Conservation (phyloP, 2,329 filamentous ascomycete genomes). For the Colletotrichum salicis region DNA sequence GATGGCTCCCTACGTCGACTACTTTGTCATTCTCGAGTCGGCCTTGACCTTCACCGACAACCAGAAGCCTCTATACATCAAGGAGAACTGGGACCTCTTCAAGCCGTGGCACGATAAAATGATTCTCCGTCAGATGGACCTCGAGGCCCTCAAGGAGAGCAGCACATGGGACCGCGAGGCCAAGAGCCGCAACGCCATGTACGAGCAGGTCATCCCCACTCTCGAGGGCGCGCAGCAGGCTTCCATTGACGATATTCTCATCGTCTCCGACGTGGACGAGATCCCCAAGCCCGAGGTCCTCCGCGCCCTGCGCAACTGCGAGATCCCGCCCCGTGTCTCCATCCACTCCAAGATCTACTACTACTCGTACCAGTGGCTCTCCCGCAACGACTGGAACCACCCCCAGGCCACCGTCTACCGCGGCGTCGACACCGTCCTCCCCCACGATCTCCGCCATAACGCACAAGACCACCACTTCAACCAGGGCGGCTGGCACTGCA, state of each 20-base stretch:
- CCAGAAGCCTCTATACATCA: slow-evolving; percentile 64
- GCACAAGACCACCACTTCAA: slow-evolving; percentile 52
- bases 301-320: slow-evolving; percentile 59
- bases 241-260: slow-evolving; percentile 61
- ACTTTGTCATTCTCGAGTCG: slow-evolving; percentile 72
- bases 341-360: slow-evolving; percentile 65
- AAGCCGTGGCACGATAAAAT: slow-evolving; percentile 67
- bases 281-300: slow-evolving; percentile 64
- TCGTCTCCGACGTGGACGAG: slow-evolving; percentile 72
- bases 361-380: slow-evolving; percentile 66
- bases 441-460: slow-evolving; percentile 63
- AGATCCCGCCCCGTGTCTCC: slow-evolving; percentile 63
- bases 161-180: slow-evolving; percentile 63
- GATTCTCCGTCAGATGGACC: slow-evolving; percentile 57
- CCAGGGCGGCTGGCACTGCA: slow-evolving; percentile 71
- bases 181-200: slow-evolving; percentile 66
- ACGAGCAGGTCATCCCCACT: slow-evolving; percentile 63
- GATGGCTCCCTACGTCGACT: slow-evolving; percentile 68
- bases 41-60: slow-evolving; percentile 66
- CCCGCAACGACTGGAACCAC: slow-evolving; percentile 62
- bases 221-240: slow-evolving; percentile 56
- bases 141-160: slow-evolving; percentile 18
- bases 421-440: slow-evolving; percentile 58
- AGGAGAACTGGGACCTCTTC: slow-evolving; percentile 64
- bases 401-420: slow-evolving; percentile 69